A percentile compares a stretch with the other conserved stretches of the same genome.
phyloP scores from a whole-genome alignment of 495 filamentous ascomycete species.

The Antarctomyces pellizariae region DNA sequence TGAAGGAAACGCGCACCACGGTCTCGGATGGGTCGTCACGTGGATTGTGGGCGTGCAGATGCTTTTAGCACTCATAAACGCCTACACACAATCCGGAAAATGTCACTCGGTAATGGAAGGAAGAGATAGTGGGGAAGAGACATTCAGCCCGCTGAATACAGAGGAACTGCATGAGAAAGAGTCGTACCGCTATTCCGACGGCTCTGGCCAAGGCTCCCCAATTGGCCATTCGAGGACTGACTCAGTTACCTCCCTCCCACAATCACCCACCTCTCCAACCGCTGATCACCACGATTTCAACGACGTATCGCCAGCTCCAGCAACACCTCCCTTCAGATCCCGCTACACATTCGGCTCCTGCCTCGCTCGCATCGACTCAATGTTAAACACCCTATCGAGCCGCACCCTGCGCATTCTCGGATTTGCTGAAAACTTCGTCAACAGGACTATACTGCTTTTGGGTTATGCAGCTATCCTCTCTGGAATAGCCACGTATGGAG shows the following conservation, averaged over 20 bases:
- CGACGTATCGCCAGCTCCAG: too few relatives aligned
- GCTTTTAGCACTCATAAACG: constrained; percentile 35
- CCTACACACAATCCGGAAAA: constrained; percentile 20
- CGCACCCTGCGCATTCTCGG: constrained; percentile 27
- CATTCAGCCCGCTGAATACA: constrained; percentile 45
- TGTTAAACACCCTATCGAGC: constrained; percentile 3
- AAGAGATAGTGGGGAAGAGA: constrained; percentile 17
- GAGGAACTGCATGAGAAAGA: constrained; percentile 36
- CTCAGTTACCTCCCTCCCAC: constrained; percentile 22
- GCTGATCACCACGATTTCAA: too few relatives aligned
- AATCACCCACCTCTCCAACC: too few relatives aligned
- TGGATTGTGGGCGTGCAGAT: constrained; percentile 47
- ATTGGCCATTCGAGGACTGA: too few relatives aligned
- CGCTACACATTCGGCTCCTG: too few relatives aligned
- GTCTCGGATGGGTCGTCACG: constrained; percentile 69
- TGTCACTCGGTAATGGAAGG: constrained; percentile 7
- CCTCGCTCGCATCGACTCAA: too few relatives aligned
- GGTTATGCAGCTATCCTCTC: constrained; percentile 39
- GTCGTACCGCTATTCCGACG: constrained; percentile 46
- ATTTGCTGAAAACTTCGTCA: constrained; percentile 33
- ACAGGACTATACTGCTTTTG: constrained; percentile 36
- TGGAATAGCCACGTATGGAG: constrained; percentile 44
- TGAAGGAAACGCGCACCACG: constrained; percentile 68
- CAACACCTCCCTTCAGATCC: too few relatives aligned
- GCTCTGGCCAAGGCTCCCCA: constrained; percentile 80